A percentile compares a stretch with the other conserved stretches of the same genome.
Evolutionary conservation across 2,329 filamentous ascomycete genomes (phyloP).

Genomic region (Nemania bipapillata): DNA sequence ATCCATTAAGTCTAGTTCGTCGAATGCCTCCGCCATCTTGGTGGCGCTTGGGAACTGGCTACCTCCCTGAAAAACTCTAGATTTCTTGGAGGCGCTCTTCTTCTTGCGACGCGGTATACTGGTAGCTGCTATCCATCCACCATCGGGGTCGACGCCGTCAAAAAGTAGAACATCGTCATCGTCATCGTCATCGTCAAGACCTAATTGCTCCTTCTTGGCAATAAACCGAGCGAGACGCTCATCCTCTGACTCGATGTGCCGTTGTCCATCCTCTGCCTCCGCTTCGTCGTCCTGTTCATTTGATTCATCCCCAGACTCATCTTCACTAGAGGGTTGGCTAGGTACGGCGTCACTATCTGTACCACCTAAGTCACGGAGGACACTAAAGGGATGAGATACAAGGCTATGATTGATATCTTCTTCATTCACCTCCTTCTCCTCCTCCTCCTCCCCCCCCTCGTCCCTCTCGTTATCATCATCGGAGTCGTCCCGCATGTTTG

Average conservation of each 20-base stretch:
- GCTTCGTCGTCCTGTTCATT: slow-evolving; percentile 54
- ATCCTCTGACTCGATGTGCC: slow-evolving; percentile 60
- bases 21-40: slow-evolving; percentile 62
- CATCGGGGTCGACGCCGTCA: slow-evolving; percentile 58
- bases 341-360: slow-evolving; percentile 55
- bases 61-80: slow-evolving; percentile 44
- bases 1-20: slow-evolving; percentile 87
- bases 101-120: slow-evolving; percentile 45
- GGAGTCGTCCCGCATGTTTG: slow-evolving; percentile 65
- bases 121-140: slow-evolving; percentile 47
- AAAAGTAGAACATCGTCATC: slow-evolving; percentile 69
- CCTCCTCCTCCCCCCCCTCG: too few relatives aligned
- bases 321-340: slow-evolving; percentile 40
- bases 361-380: slow-evolving; percentile 58
- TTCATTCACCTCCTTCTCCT: too few relatives aligned
- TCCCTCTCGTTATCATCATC: too few relatives aligned
- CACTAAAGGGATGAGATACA: slow-evolving; percentile 46
- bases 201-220: slow-evolving; percentile 71
- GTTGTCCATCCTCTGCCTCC: slow-evolving; percentile 40
- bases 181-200: slow-evolving; percentile 67
- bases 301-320: slow-evolving; percentile 48
- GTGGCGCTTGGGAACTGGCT: slow-evolving; percentile 56
- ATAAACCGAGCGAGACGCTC: slow-evolving; percentile 71
- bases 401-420: slow-evolving; percentile 41
- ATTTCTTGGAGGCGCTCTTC: slow-evolving; percentile 45